Conservation (phyloP, 108 stramenopile species). For the Fragilariopsis cylindrus region DNA sequence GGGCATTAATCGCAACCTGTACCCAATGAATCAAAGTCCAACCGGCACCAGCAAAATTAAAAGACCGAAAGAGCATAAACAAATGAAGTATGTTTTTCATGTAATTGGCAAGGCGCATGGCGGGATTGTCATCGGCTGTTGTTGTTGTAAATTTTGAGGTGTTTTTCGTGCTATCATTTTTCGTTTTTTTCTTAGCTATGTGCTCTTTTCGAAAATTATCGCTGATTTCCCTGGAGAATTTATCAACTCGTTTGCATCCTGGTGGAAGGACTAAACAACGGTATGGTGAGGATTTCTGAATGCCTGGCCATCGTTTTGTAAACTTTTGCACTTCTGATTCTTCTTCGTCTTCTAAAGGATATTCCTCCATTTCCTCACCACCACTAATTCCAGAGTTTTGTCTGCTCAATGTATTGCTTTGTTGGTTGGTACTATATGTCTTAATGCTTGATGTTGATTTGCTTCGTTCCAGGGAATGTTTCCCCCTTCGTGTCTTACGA, state of each 20-base stretch:
- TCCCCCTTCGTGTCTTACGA: not conserved
- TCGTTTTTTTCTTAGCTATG: not conserved
- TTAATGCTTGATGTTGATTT: slow-evolving; percentile 31
- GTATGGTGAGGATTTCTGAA: slow-evolving; percentile 50
- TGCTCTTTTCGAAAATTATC: slow-evolving; percentile 1
- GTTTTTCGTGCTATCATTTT: not conserved
- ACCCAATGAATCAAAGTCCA: slow-evolving; percentile 47
- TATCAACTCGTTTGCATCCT: slow-evolving; percentile 65
- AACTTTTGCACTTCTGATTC: slow-evolving; percentile 77
- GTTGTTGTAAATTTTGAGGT: not conserved
- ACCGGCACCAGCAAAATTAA: slow-evolving; percentile 46
- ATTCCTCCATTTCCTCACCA: slow-evolving; percentile 24
- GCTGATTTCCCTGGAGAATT: slow-evolving; percentile 1
- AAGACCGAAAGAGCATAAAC: slow-evolving; percentile 36
- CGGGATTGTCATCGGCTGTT: slow-evolving; percentile 44
- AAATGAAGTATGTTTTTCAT: slow-evolving; percentile 35
- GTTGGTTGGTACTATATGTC: not conserved
- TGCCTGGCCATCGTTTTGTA: slow-evolving; percentile 56
- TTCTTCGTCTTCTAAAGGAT: slow-evolving; percentile 26
- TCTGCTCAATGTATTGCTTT: not conserved
- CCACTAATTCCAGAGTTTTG: not conserved
- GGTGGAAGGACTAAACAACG: slow-evolving; percentile 65
- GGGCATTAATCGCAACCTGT: slow-evolving; percentile 24
- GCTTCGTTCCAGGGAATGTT: slow-evolving; percentile 26
- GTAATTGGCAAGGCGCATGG: slow-evolving; percentile 36